Conservation (phyloP, 257 asterid genomes). For the Gentiana macrophylla region DNA sequence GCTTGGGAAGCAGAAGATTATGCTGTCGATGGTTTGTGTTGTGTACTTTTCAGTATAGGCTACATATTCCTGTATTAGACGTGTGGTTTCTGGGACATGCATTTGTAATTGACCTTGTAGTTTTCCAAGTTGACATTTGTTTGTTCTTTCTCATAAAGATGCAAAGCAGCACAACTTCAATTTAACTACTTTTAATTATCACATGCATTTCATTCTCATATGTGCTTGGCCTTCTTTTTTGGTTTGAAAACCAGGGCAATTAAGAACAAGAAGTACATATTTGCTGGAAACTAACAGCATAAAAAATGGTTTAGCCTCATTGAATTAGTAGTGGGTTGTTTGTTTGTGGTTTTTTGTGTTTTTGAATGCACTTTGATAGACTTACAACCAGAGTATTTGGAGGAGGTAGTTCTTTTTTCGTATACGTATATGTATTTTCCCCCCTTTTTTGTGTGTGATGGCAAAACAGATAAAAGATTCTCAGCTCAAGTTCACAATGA, state of each 20-base stretch:
- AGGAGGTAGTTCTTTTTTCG: neutral
- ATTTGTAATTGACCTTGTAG: slow-evolving; percentile 1
- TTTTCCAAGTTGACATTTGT: neutral
- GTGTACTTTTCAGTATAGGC: slow-evolving; percentile 9
- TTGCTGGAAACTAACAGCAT: neutral
- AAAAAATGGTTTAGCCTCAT: too few relatives aligned
- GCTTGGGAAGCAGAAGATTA: slow-evolving; percentile 66
- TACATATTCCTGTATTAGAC: neutral
- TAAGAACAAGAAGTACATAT: slow-evolving; percentile 1
- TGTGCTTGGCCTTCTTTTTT: neutral
- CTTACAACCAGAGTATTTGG: too few relatives aligned
- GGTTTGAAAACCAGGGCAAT: neutral
- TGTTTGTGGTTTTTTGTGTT: too few relatives aligned
- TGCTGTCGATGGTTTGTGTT: slow-evolving; percentile 53
- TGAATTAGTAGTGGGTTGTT: too few relatives aligned
- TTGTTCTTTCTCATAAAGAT: slow-evolving; percentile 7
- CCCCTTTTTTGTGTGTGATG: too few relatives aligned
- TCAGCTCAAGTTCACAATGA: too few relatives aligned
- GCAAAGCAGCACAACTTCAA: slow-evolving; percentile 9
- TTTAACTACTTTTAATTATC: slow-evolving; percentile 1
- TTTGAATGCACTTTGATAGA: neutral
- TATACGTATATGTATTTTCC: too few relatives aligned
- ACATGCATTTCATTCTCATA: slow-evolving; percentile 2
- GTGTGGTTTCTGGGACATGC: slow-evolving; percentile 1
- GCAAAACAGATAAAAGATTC: too few relatives aligned